Evolutionary conservation across 2,329 filamentous ascomycete genomes (phyloP), one percentile per base, ranked within the genome.

Genomic region (Alternaria gansuensis): DNA sequence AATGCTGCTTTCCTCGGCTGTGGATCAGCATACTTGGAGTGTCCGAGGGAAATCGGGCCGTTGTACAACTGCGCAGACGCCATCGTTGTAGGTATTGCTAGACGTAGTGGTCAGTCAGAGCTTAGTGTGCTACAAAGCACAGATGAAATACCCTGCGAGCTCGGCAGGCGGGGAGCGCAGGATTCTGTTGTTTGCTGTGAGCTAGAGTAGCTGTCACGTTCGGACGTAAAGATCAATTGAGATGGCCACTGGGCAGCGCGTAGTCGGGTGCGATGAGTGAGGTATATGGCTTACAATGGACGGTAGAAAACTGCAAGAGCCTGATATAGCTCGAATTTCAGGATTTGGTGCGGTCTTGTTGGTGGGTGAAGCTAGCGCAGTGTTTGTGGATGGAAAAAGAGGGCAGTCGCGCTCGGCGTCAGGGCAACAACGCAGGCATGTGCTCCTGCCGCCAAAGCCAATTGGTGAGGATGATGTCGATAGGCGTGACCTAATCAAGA

Each of bases 1-100:
- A 48, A 26, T 51, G 57, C 43, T 58, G 39, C 46, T 11, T 51
- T 60, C 26, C 40, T 62, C 39, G 23, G 29, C 13, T 36, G 36
- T 2, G 66, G 57, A 51, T 57, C 62, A 37, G 70, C 72, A 31
- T 72, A 69, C 39, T 44, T 69, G 13, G 67, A 67, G 28, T 51
- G 34, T 21, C 45, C 52, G n/a, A 69, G 62, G n/a, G 59, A 48
- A 10, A 46, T 59, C 4, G 67, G 62, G 13, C 66, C 64, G 10
- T n/a, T 13, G 21, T 62, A 59, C 3, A 24, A 29, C 31, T 57
- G 48, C 2, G 33, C 40, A 7, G 57, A 54, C n/a, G 62, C 43
- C 64, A 64, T 61, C 24, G 31, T 56, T 33, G 48, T 31, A 6
- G 10, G 41, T 26, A 23, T 14, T 26, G 36, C 40, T 54, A 37